Conservation (phyloP, 129 eudicot genomes). For the Mikania micrantha region DNA sequence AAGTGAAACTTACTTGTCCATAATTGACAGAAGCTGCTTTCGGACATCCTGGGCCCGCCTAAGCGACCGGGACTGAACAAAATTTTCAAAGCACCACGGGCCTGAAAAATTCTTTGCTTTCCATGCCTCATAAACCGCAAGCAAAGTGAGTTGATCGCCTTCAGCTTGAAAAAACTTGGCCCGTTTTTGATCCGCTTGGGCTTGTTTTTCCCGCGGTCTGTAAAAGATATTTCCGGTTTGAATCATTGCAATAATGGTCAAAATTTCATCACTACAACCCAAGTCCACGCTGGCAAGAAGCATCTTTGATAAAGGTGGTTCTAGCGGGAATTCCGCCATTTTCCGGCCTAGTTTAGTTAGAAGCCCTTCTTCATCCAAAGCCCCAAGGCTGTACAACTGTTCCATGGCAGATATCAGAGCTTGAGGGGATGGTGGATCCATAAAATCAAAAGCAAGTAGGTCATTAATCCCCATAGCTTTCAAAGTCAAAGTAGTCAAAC, state of each 20-base stretch:
- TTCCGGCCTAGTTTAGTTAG: conserved; percentile 69
- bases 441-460: conserved; percentile 61
- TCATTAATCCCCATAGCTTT: conserved; percentile 91
- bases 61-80: conserved; percentile 64
- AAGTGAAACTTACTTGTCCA: conserved; percentile 69
- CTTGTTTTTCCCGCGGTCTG: conserved; percentile 80
- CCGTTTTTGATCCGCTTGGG: conserved; percentile 74
- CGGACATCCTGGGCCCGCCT: conserved; percentile 94
- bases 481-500: conserved; percentile 47
- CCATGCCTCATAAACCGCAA: conserved; percentile 96
- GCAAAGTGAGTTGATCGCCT: conserved; percentile 77
- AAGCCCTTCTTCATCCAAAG: conserved; percentile 80
- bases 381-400: conserved; percentile 73
- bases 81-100: conserved; percentile 90
- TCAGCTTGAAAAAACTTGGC: conserved; percentile 83
- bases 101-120: conserved; percentile 70
- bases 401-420: conserved; percentile 85
- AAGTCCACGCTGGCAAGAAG: conserved; percentile 85
- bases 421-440: conserved; percentile 87
- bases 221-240: conserved; percentile 76
- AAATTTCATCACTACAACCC: conserved; percentile 83
- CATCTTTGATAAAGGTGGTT: conserved; percentile 83
- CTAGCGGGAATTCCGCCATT: conserved; percentile 81
- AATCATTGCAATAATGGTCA: conserved; percentile 86
- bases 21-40: conserved; percentile 75